Base-by-base conservation (phyloP, 108 stramenopile genomes). In the Seminavis robusta region DNA sequence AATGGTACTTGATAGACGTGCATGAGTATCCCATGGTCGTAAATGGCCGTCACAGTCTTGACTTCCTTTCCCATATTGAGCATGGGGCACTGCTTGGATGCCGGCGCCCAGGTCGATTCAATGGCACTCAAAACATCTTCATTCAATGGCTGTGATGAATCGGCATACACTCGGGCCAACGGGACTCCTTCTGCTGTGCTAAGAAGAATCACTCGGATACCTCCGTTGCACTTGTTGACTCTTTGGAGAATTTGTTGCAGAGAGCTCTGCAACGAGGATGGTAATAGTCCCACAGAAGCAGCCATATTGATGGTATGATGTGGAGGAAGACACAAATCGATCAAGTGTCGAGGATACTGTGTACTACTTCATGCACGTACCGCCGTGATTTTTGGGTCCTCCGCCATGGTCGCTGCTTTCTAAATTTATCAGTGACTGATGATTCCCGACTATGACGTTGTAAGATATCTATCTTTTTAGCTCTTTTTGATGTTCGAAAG, bases 121-220 rank as follows among this genome's bases (percentile, higher is more conserved):
- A 81, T 53, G 29, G 33, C 57, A 4, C 49, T 46, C 46, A 81
- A 43, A 5, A 75, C 60, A 40, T 81, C 80, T 51, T 72, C 71
- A 39, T 63, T 59, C 30, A 71, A 33, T 7, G 57, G 59, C 13
- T 34, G 20, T 46, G 60, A n/a, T 59, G 53, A 47, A 13, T 28
- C n/a, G 57, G 56, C 45, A 47, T 76, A 64, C 19, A 71, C 61
- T 17, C 76, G 65, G 16, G 69, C 76, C 44, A 77, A 33, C 7
- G 76, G 76, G 39, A 77, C 76, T 8, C 80, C 80, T 42, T 81
- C 80, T 4, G 70, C 61, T n/a, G 80, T 81, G 20, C 63, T 65
- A 36, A 81, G 39, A 29, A 75, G 30, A 57, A 81, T 68, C 2
- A 65, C 80, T 21, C 67, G 61, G 15, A 81, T 68, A 9, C 67